These are phyloP conservation scores for Didymella lethalis DNA, from an alignment of 2,329 filamentous ascomycete species.

Conservation along the genomic window DNA sequence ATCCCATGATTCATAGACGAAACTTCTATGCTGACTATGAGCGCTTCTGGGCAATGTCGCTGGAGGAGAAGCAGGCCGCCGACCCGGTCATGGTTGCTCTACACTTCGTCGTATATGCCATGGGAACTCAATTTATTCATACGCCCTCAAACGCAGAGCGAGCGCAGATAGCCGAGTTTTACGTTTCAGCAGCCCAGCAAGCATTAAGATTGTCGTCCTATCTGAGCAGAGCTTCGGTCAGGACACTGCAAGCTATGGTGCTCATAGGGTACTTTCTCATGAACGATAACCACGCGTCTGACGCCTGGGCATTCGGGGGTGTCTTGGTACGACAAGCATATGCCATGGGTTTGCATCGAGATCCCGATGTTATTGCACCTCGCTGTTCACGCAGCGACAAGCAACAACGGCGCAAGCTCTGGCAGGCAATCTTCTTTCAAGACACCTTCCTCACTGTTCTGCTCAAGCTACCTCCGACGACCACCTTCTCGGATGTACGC, in stretches of 20 bases:
- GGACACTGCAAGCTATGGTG: slow-evolving; percentile 81
- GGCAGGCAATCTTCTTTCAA: slow-evolving; percentile 82
- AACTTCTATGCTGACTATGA: slow-evolving; percentile 82
- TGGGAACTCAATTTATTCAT: slow-evolving; percentile 80
- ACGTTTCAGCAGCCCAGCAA: slow-evolving; percentile 81
- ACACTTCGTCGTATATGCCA: slow-evolving; percentile 77
- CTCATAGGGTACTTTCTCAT: slow-evolving; percentile 84
- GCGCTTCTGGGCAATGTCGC: slow-evolving; percentile 73
- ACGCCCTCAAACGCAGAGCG: slow-evolving; percentile 65
- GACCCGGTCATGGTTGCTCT: slow-evolving; percentile 76
- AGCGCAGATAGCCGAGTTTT: slow-evolving; percentile 81
- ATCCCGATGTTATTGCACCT: slow-evolving; percentile 75
- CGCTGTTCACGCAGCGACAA: slow-evolving; percentile 75
- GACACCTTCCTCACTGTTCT: slow-evolving; percentile 83
- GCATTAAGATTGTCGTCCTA: slow-evolving; percentile 78
- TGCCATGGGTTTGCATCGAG: slow-evolving; percentile 80
- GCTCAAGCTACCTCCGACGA: slow-evolving; percentile 77
- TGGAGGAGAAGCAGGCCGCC: slow-evolving; percentile 64
- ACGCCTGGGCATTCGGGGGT: slow-evolving; percentile 83
- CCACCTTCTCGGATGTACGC: slow-evolving; percentile 79
- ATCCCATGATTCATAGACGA: slow-evolving; percentile 79
- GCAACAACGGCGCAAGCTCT: slow-evolving; percentile 79
- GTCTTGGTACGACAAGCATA: slow-evolving; percentile 80
- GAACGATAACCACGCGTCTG: slow-evolving; percentile 84
- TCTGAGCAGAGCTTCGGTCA: slow-evolving; percentile 74